Base-by-base conservation (phyloP, 2,329 filamentous ascomycete genomes). In the Neobulgaria alba region DNA sequence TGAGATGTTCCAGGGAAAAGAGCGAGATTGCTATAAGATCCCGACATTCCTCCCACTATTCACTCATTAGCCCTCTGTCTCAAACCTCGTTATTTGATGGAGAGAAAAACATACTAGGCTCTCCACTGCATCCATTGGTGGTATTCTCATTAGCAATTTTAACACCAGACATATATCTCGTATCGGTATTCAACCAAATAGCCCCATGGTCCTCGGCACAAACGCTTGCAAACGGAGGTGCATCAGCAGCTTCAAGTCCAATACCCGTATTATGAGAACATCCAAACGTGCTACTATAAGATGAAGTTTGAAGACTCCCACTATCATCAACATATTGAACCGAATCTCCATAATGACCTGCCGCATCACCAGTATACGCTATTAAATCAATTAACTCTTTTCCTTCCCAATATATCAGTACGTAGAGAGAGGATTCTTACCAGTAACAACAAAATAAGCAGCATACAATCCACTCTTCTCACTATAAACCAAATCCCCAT, bases 221-320 rank as follows among this genome's bases (percentile, higher is more conserved):
- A 43, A 79, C 63, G 38, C 67, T 72, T 16, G 75, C 72, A 45
- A 74, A 79, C 3, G 76, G 76, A 14, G 69, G 63, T 10, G 64
- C 68, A 36, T 77, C 73, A 15, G 75, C 73, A 14, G 69, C 73
- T 55, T 78, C 76, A 39, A 80, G 70, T 4, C 73, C 75, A 41
- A 80, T 79, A 41, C 76, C 76, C 1, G 75, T 79, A 61, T 80
- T 80, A 65, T 79, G 75, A 4, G 69, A 75, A 63, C 76, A 80
- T 14, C 75, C 76, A 67, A 74, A 79, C 10, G 66, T 63, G 41
- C 68, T 74, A 32, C 68, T 68, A 1, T 57, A 16, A 2, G 19
- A 36, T 44, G 77, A 75, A 9, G 58, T 63, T 49, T 71, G 60
- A 3, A 78, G 57, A 5, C 62, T 66, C 10, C 76, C 76, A 14